phyloP scores from a whole-genome alignment of 352 stramenopile species.

The Phytophthora cactorum region DNA sequence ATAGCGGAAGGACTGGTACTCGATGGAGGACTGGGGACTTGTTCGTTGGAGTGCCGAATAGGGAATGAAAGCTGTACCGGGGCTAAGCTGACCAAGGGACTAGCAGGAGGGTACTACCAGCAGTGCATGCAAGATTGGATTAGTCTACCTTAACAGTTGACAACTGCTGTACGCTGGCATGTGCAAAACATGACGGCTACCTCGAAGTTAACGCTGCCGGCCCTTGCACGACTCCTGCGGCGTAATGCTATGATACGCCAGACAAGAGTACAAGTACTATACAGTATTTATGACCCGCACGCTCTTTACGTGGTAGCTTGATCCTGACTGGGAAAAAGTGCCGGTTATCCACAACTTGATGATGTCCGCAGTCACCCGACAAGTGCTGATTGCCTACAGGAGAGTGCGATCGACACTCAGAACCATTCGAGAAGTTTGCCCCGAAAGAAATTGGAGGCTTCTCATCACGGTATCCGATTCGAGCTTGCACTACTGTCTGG shows the following conservation, averaged over 20 bases:
- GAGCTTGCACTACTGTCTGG: too few relatives aligned
- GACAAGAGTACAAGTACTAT: background rate
- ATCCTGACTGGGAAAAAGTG: slow-evolving; percentile 3
- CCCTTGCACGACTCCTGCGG: too few relatives aligned
- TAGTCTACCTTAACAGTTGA: slow-evolving; percentile 5
- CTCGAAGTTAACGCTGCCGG: background rate
- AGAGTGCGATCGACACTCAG: too few relatives aligned
- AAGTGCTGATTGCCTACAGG: background rate
- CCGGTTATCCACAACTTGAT: slow-evolving; percentile 5
- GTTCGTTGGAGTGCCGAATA: slow-evolving; percentile 11
- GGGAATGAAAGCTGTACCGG: slow-evolving; percentile 15
- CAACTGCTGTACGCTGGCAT: background rate
- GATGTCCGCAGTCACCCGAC: slow-evolving; percentile 1
- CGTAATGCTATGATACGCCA: too few relatives aligned
- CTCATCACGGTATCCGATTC: background rate
- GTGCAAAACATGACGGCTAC: background rate
- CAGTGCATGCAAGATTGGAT: slow-evolving; percentile 4
- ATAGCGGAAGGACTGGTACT: slow-evolving; percentile 8
- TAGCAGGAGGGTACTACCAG: background rate
- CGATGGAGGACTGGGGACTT: slow-evolving; percentile 5
- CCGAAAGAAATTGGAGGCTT: background rate
- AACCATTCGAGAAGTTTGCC: too few relatives aligned
- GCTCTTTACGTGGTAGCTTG: background rate
- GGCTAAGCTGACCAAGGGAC: background rate
- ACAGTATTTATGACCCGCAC: slow-evolving; percentile 8